Conservation (phyloP, 106 monocot genomes). For the Acanthochlamys bracteata region DNA sequence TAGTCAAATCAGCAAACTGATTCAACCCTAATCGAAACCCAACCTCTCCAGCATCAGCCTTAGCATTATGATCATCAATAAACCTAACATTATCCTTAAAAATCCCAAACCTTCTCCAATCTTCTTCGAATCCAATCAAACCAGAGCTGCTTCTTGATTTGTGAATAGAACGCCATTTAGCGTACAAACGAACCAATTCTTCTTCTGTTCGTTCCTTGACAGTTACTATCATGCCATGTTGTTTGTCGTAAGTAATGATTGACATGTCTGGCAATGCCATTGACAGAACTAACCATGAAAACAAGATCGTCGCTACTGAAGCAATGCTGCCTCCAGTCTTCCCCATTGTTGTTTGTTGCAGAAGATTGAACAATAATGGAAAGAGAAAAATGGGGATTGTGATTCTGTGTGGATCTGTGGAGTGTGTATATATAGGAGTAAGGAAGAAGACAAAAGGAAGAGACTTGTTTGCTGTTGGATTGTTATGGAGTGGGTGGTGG, state of each 20-base stretch:
- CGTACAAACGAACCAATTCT: background rate
- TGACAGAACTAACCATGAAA: too few relatives aligned
- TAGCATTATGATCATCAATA: conserved; percentile 13
- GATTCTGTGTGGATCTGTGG: too few relatives aligned
- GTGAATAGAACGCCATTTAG: background rate
- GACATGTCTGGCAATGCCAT: conserved; percentile 6
- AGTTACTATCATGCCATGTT: background rate
- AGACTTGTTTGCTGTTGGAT: too few relatives aligned
- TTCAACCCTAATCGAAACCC: conserved; percentile 12
- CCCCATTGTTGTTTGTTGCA: too few relatives aligned
- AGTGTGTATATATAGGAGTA: too few relatives aligned
- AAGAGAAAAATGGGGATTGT: too few relatives aligned
- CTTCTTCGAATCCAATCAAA: too few relatives aligned
- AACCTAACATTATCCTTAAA: conserved; percentile 14
- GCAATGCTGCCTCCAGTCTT: too few relatives aligned
- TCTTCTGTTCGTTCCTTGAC: background rate
- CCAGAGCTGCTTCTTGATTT: background rate
- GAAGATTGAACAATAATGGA: too few relatives aligned
- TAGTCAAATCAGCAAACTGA: conserved; percentile 21
- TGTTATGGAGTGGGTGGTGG: too few relatives aligned
- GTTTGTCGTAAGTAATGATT: background rate
- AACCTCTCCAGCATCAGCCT: background rate
- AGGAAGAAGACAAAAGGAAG: too few relatives aligned
- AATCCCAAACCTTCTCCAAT: background rate
- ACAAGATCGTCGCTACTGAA: too few relatives aligned